Evolutionary conservation across 495 filamentous ascomycete species (phyloP).

Genomic region (Beverwykella pulmonaria): DNA sequence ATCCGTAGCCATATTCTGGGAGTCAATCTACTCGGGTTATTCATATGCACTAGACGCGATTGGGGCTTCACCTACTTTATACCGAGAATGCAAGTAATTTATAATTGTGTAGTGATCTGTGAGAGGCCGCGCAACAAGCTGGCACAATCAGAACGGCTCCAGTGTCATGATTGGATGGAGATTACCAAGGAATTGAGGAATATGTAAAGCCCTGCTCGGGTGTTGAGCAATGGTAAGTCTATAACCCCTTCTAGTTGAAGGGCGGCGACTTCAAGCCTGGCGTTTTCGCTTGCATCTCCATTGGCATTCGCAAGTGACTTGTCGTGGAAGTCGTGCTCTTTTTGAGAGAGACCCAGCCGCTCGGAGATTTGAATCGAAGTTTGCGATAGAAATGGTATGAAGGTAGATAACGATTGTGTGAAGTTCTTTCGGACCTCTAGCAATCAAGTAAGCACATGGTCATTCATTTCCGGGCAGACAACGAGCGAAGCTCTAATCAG

Average conservation of each 20-base stretch:
- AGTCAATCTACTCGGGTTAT: constrained; percentile 29
- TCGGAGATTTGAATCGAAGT: constrained; percentile 53
- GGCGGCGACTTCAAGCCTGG: constrained; percentile 30
- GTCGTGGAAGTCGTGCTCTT: constrained; percentile 49
- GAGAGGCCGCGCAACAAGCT: constrained; percentile 80
- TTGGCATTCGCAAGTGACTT: constrained; percentile 51
- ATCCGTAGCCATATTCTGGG: constrained; percentile 60
- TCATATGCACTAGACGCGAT: neutral
- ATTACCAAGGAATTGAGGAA: constrained; percentile 83
- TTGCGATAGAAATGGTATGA: constrained; percentile 58
- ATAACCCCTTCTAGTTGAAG: constrained; percentile 52
- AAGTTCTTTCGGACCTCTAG: constrained; percentile 53
- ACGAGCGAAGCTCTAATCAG: neutral
- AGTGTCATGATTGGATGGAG: too few relatives aligned
- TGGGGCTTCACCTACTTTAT: constrained; percentile 57
- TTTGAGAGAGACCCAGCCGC: constrained; percentile 57
- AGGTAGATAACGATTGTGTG: constrained; percentile 52
- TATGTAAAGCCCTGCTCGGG: constrained; percentile 89
- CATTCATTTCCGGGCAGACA: neutral
- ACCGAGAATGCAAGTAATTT: constrained; percentile 78
- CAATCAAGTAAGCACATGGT: neutral
- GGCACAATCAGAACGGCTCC: too few relatives aligned
- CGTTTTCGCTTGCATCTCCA: constrained; percentile 44
- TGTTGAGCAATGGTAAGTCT: constrained; percentile 69
- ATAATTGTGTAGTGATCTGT: constrained; percentile 79